Conservation (phyloP, 2,329 filamentous ascomycete species). For the Reticulascus tulasneorum region DNA sequence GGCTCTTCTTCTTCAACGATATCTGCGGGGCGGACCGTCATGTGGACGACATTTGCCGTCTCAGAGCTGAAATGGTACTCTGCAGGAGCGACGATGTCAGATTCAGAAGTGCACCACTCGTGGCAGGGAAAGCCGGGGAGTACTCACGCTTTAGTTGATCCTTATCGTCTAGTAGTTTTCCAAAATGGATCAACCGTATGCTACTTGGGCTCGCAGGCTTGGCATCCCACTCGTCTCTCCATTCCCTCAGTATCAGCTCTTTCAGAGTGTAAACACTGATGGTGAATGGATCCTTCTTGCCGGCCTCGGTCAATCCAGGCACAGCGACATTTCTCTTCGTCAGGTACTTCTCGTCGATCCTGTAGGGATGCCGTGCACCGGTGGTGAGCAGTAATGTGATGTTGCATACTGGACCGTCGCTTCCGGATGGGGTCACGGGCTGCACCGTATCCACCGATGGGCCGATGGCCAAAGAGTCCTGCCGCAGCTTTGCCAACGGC, state of each 20-base stretch:
- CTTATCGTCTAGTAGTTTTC: conserved; percentile 87
- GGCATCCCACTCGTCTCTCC: conserved; percentile 87
- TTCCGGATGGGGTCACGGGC: conserved; percentile 25
- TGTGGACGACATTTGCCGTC: conserved; percentile 82
- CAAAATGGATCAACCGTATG: conserved; percentile 89
- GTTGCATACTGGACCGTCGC: conserved; percentile 48
- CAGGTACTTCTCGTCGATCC: conserved; percentile 83
- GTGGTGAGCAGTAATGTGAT: conserved; percentile 82
- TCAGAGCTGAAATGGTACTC: conserved; percentile 76
- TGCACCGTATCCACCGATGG: conserved; percentile 38
- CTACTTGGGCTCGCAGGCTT: conserved; percentile 82
- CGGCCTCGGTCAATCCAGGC: conserved; percentile 57
- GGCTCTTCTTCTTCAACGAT: conserved; percentile 77
- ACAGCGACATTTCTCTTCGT: conserved; percentile 74
- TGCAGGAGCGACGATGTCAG: conserved; percentile 34
- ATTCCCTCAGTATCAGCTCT: conserved; percentile 88
- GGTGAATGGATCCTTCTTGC: conserved; percentile 72
- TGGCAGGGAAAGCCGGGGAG: not conserved
- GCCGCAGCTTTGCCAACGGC: conserved; percentile 25
- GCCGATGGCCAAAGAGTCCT: conserved; percentile 39
- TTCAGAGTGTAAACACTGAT: conserved; percentile 94
- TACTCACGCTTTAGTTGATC: conserved; percentile 73
- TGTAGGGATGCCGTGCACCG: conserved; percentile 83
- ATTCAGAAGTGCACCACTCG: not conserved
- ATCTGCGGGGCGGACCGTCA: conserved; percentile 86